Conservation (phyloP, 768 basidiomycete genomes). For the Botryobasidium botryosum region DNA sequence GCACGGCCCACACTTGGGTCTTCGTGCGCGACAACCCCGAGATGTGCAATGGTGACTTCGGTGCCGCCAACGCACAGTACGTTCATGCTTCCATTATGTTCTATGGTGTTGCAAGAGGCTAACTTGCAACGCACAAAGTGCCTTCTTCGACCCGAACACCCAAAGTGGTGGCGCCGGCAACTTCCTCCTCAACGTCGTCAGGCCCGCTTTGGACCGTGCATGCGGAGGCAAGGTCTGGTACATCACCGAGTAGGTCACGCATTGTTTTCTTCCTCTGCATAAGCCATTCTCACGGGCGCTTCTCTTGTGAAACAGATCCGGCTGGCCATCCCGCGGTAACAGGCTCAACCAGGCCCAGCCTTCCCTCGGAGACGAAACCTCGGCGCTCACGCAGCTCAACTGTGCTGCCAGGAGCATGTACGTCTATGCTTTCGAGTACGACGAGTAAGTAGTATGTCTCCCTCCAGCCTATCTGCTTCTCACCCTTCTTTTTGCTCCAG, state of each 20-base stretch:
- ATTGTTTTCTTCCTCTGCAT: neutral
- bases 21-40: constrained; percentile 8
- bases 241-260: constrained; percentile 4
- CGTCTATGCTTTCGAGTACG: constrained; percentile 8
- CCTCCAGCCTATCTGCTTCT: no score
- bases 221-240: constrained; percentile 3
- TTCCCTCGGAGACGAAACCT: constrained; percentile 2
- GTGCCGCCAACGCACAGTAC: neutral
- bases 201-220: constrained; percentile 1
- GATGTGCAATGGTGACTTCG: constrained; percentile 2
- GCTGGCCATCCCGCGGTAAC: constrained; percentile 4
- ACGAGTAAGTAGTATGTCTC: neutral
- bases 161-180: neutral
- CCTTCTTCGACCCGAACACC: constrained; percentile 2
- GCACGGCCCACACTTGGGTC: constrained; percentile 9
- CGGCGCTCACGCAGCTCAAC: constrained; percentile 4
- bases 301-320: constrained; percentile 2
- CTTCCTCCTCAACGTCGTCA: constrained; percentile 3
- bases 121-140: neutral
- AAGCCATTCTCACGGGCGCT: neutral
- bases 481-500: neutral
- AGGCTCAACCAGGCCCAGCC: neutral
- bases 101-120: neutral
- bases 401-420: constrained; percentile 5
- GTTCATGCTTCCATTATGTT: neutral